Evolutionary conservation across 2,329 filamentous ascomycete genomes (phyloP).

Genomic region (Cyphellophora europaea): DNA sequence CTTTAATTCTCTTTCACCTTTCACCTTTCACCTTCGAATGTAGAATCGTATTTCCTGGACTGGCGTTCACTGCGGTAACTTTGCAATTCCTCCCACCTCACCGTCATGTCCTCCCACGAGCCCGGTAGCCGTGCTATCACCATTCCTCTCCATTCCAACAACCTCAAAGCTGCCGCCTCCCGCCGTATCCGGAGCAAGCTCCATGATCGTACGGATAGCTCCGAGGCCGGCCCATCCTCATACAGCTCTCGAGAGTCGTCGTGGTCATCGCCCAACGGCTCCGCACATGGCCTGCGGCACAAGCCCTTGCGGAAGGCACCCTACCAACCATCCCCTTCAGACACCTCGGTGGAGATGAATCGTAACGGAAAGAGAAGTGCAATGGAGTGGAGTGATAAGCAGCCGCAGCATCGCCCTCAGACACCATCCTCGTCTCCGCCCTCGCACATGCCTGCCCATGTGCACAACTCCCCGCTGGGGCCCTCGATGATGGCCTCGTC

Average conservation of each 20-base stretch:
- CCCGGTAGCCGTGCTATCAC: conserved; percentile 15
- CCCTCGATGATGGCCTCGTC: conserved; percentile 19
- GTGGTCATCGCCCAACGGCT: too few species aligned
- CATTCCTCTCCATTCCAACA: conserved; percentile 15
- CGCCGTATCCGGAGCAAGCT: conserved; percentile 13
- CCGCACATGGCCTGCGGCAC: too few species aligned
- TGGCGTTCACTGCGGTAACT: too few species aligned
- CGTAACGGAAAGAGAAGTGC: too few species aligned
- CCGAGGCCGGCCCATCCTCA: conserved; percentile 16
- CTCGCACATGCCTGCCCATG: conserved; percentile 9
- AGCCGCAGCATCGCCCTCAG: not conserved
- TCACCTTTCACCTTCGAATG: too few species aligned
- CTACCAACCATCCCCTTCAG: too few species aligned
- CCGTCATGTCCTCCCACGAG: not conserved
- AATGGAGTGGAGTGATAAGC: too few species aligned
- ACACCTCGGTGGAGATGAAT: too few species aligned
- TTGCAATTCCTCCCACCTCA: too few species aligned
- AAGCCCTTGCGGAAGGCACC: not conserved
- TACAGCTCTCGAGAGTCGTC: conserved; percentile 12
- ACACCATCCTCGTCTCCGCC: conserved; percentile 8
- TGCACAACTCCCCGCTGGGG: conserved; percentile 15
- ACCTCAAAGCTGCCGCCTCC: conserved; percentile 4
- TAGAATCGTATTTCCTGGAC: too few species aligned
- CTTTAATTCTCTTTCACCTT: too few species aligned
- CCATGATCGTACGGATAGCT: conserved; percentile 9